Conservation (phyloP, 192 early-diverging fungal species). For the Physocladia obscura region DNA sequence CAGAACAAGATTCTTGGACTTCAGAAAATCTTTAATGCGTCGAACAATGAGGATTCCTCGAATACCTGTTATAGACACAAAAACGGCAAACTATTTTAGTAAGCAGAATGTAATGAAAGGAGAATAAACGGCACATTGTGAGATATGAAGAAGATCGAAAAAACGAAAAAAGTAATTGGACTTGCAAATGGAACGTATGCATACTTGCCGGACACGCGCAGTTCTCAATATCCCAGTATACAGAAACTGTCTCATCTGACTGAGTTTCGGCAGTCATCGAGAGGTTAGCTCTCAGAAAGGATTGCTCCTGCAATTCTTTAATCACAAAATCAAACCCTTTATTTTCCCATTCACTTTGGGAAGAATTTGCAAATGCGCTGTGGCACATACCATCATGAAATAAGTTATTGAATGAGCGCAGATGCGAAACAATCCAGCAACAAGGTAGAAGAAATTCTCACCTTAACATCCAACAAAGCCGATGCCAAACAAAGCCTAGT, state of each 20-base stretch:
- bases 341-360: no score
- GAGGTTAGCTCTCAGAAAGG: no score
- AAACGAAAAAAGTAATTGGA: no score
- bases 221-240: conserved; percentile 28
- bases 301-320: no score
- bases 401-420: conserved; percentile 41
- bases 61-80: not conserved
- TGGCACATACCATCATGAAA: conserved; percentile 49
- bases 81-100: not conserved
- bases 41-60: not conserved
- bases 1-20: not conserved
- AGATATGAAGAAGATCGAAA: no score
- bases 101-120: not conserved
- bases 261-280: no score
- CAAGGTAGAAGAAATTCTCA: conserved; percentile 32
- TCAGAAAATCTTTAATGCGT: conserved; percentile 5
- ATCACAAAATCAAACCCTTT: no score
- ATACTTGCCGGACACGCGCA: not conserved
- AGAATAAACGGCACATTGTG: not conserved
- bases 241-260: not conserved
- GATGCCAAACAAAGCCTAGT: conserved; percentile 48
- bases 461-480: conserved; percentile 23
- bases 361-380: no score
- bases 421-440: conserved; percentile 38
- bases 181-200: not conserved